Evolutionary conservation across 768 basidiomycete species (phyloP), one percentile per base, ranked within the genome.

Genomic region (Amanita thiersii): DNA sequence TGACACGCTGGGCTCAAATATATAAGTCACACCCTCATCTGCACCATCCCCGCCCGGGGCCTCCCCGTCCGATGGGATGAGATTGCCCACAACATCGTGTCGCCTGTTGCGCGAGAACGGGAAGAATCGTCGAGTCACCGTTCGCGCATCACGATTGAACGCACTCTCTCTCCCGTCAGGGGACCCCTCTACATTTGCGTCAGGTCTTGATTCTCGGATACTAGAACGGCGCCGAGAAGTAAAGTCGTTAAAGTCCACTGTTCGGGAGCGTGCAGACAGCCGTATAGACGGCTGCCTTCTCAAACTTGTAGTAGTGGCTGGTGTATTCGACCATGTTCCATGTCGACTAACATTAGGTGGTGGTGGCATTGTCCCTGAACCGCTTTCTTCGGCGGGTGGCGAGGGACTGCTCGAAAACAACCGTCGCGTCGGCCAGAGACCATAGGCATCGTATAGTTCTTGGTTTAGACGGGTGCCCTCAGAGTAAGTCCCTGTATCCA

Each of bases 161-260:
- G 32, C 26, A 41, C 50, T 40, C 21, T 61, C 61, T 43, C 58
- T 47, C 2, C 52, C 49, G 10, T 64, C 63, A 21, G 52, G 47
- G 9, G 57, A 51, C 10, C 51, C 43, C 17, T 62, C 61, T n/a
- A n/a, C 41, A 14, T 50, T 43, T 12, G 51, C 46, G 31, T 63
- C 65, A 24, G 55, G 47, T 29, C 59, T 56, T 2, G 58, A 40
- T 10, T 70, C 68, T 34, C 73, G 60, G 18, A 57, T 73, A 3
- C 64, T 61, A 12, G 73, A 73, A 39, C 85, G 73, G 21, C 84
- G 75, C 9, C 76, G 77, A 17, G 73, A 57, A 0, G 83, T 80
- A 47, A 81, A 86, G 19, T 86, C 84, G 52, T 70, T 78, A 56
- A 87, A 86, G 47, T 86, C 83, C 10, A 75, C 66, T 10, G 74